phyloP scores from a whole-genome alignment of 257 asterid species.

The Lycium ferocissimum region DNA sequence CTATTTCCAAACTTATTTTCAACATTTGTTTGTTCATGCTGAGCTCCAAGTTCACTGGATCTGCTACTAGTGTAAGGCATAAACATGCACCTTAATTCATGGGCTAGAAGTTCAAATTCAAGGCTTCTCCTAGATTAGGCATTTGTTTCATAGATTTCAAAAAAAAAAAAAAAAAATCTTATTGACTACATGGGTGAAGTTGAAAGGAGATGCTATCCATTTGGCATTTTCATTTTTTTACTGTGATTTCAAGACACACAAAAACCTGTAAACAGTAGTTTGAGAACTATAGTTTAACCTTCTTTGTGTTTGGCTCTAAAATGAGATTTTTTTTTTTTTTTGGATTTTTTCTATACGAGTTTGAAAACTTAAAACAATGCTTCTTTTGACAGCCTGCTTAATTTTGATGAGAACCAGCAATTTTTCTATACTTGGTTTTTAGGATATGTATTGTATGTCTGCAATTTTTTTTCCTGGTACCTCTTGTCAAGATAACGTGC shows the following conservation, averaged over 20 bases:
- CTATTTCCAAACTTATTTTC: not conserved
- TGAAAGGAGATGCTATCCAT: not conserved
- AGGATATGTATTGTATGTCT: not conserved
- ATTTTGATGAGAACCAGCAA: not conserved
- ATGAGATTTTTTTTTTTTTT: not conserved
- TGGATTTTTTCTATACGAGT: not conserved
- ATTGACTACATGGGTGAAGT: not conserved
- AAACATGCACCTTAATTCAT: not conserved
- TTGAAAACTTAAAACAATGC: not conserved
- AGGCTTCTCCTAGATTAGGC: not conserved
- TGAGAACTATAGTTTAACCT: not conserved
- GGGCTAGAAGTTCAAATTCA: slow-evolving; percentile 4
- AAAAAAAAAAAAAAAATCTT: no score
- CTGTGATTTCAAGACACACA: not conserved
- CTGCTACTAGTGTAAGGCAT: not conserved
- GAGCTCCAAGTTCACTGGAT: not conserved
- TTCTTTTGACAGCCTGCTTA: no score
- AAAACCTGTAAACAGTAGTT: not conserved
- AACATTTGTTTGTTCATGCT: not conserved
- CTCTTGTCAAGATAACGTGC: not conserved
- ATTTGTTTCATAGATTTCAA: not conserved
- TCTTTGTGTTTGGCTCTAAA: not conserved
- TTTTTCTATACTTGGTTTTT: not conserved
- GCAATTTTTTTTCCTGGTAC: not conserved
- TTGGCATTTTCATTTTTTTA: not conserved